These are phyloP conservation scores for Alternaria postmessia DNA, from an alignment of 2,329 filamentous ascomycete species.

Conservation along the genomic window DNA sequence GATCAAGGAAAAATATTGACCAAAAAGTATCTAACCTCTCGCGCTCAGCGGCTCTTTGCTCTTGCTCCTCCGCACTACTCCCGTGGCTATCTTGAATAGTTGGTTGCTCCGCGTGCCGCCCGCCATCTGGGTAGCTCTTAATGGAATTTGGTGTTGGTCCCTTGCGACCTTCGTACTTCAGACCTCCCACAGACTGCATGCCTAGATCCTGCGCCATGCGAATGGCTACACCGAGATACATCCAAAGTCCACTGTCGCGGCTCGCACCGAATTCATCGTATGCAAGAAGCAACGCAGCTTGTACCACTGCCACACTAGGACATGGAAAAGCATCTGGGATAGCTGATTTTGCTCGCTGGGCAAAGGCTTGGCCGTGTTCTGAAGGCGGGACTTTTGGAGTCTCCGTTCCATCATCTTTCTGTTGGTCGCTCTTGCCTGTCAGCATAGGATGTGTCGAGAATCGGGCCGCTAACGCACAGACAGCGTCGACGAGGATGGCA, in stretches of 20 bases:
- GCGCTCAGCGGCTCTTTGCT: conserved; percentile 74
- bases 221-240: conserved; percentile 89
- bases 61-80: conserved; percentile 51
- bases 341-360: conserved; percentile 81
- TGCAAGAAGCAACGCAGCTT: conserved; percentile 82
- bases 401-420: conserved; percentile 43
- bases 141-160: conserved; percentile 65
- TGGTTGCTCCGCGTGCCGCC: conserved; percentile 54
- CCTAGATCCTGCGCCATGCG: conserved; percentile 83
- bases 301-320: conserved; percentile 82
- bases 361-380: conserved; percentile 79
- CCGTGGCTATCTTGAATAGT: conserved; percentile 57
- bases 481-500: conserved; percentile 83
- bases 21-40: conserved; percentile 89
- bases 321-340: conserved; percentile 84
- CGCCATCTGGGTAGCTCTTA: conserved; percentile 48
- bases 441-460: conserved; percentile 72
- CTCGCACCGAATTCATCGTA: conserved; percentile 90
- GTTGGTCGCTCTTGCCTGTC: conserved; percentile 59
- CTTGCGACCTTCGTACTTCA: conserved; percentile 65
- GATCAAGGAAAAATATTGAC: conserved; percentile 87
- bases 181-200: conserved; percentile 80
- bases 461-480: conserved; percentile 81
- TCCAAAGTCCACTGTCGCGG: conserved; percentile 90
- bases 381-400: conserved; percentile 54